Conservation (phyloP, 2,329 filamentous ascomycete genomes). For the Zasmidium cellare region DNA sequence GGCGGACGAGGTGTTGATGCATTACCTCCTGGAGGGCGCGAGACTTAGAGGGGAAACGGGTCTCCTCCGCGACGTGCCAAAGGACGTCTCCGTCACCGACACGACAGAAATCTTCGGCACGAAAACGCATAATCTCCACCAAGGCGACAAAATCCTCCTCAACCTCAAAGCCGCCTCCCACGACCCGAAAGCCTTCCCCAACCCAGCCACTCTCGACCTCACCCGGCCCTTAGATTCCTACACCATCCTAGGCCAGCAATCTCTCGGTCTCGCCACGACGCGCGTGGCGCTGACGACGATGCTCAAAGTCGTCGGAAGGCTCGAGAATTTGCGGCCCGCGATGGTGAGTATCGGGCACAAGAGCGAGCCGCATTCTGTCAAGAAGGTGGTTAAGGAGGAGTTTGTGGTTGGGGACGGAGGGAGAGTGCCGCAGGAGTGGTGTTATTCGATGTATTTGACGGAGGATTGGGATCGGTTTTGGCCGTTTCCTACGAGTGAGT, state of each 20-base stretch:
- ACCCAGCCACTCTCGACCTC: constrained; percentile 42
- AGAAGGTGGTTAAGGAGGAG: constrained; percentile 44
- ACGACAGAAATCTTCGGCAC: constrained; percentile 24
- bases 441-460: constrained; percentile 47
- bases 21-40: constrained; percentile 51
- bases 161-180: constrained; percentile 45
- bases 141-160: constrained; percentile 43
- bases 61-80: constrained; percentile 39
- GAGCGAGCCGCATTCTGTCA: constrained; percentile 40
- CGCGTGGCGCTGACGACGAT: constrained; percentile 46
- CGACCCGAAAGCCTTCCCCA: constrained; percentile 42
- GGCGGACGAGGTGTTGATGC: constrained; percentile 51
- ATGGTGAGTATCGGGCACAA: constrained; percentile 32
- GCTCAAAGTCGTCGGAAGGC: constrained; percentile 44
- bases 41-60: constrained; percentile 45
- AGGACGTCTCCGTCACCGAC: constrained; percentile 36
- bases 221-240: constrained; percentile 43
- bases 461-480: constrained; percentile 50
- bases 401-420: constrained; percentile 32
- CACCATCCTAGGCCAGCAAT: constrained; percentile 45
- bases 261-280: constrained; percentile 46
- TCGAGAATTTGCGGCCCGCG: constrained; percentile 42
- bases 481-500: constrained; percentile 49
- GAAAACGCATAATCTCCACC: constrained; percentile 33
- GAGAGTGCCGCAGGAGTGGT: constrained; percentile 33